These are phyloP conservation scores for Ascosphaera apis DNA, from an alignment of 2,329 filamentous ascomycete species.

Conservation along the genomic window DNA sequence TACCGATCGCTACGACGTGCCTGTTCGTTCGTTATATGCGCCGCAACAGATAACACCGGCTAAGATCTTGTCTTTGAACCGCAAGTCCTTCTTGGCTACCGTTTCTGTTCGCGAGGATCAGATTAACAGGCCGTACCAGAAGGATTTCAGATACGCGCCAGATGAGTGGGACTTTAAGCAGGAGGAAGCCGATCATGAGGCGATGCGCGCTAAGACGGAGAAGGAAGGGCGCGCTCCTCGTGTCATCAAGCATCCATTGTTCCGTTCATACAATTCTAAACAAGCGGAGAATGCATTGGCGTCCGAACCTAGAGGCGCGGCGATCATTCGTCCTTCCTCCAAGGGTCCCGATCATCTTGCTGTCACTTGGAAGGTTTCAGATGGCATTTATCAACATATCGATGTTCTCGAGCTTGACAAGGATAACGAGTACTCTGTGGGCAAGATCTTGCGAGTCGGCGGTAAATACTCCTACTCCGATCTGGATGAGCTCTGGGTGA, in stretches of 20 bases:
- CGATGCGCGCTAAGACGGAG: slow-evolving; percentile 66
- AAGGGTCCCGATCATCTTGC: slow-evolving; percentile 90
- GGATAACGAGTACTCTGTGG: slow-evolving; percentile 87
- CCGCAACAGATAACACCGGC: slow-evolving; percentile 68
- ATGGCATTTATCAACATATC: slow-evolving; percentile 91
- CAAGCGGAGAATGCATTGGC: slow-evolving; percentile 89
- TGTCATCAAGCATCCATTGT: slow-evolving; percentile 94
- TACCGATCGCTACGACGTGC: slow-evolving; percentile 42
- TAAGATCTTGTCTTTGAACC: slow-evolving; percentile 71
- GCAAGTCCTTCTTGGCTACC: slow-evolving; percentile 62
- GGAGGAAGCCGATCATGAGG: slow-evolving; percentile 62
- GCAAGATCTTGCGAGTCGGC: slow-evolving; percentile 60
- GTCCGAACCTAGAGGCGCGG: slow-evolving; percentile 63
- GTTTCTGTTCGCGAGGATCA: slow-evolving; percentile 66
- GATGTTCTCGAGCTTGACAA: slow-evolving; percentile 94
- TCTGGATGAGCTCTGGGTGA: slow-evolving; percentile 89
- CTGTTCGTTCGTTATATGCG: slow-evolving; percentile 50
- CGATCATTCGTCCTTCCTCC: slow-evolving; percentile 84
- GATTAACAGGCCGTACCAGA: slow-evolving; percentile 48
- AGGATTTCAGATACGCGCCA: slow-evolving; percentile 44
- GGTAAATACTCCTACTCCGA: slow-evolving; percentile 85
- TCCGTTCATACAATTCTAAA: slow-evolving; percentile 74
- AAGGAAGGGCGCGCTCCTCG: slow-evolving; percentile 66
- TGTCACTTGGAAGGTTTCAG: slow-evolving; percentile 93
- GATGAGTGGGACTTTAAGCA: slow-evolving; percentile 73